A percentile compares a stretch with the other conserved stretches of the same genome.
These are phyloP conservation scores for Paramecium caudatum DNA, from an alignment of 73 alveolate genomes.

Conservation along the genomic window DNA sequence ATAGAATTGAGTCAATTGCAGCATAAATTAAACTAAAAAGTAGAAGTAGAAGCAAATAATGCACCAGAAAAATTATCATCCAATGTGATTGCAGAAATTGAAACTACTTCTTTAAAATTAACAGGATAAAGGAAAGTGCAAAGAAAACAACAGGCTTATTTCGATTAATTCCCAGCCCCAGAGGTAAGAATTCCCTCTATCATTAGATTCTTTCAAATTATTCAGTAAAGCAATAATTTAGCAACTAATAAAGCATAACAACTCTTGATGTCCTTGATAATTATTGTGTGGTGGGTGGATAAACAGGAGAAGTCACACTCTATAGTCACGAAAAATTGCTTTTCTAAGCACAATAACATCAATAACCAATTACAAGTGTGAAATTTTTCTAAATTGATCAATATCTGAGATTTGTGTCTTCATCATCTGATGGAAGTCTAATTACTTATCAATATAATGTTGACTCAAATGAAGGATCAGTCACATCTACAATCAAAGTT, in stretches of 20 bases:
- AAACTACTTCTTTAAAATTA: constrained; percentile 53
- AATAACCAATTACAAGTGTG: not conserved
- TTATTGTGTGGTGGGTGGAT: constrained; percentile 68
- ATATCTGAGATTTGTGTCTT: constrained; percentile 62
- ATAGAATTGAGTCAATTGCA: constrained; percentile 67
- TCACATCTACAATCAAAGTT: not conserved
- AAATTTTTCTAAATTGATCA: constrained; percentile 65
- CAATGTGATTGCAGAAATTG: constrained; percentile 15
- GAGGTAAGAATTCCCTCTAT: constrained; percentile 14
- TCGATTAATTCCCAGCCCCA: constrained; percentile 68
- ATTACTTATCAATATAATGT: constrained; percentile 14
- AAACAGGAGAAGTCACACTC: constrained; percentile 57
- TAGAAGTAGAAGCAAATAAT: constrained; percentile 54
- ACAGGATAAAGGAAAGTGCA: constrained; percentile 59
- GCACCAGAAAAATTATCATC: constrained; percentile 57
- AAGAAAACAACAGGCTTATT: constrained; percentile 45
- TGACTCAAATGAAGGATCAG: not conserved
- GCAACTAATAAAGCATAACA: not conserved
- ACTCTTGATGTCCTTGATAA: constrained; percentile 25
- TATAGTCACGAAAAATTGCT: constrained; percentile 33
- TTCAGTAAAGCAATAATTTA: constrained; percentile 35
- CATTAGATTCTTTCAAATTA: constrained; percentile 57
- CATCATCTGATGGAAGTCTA: constrained; percentile 63
- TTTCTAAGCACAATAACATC: constrained; percentile 20
- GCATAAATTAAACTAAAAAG: constrained; percentile 59